Base-by-base conservation (phyloP, 1,284 basidiomycete genomes). In the Apiotrichum sp. region DNA sequence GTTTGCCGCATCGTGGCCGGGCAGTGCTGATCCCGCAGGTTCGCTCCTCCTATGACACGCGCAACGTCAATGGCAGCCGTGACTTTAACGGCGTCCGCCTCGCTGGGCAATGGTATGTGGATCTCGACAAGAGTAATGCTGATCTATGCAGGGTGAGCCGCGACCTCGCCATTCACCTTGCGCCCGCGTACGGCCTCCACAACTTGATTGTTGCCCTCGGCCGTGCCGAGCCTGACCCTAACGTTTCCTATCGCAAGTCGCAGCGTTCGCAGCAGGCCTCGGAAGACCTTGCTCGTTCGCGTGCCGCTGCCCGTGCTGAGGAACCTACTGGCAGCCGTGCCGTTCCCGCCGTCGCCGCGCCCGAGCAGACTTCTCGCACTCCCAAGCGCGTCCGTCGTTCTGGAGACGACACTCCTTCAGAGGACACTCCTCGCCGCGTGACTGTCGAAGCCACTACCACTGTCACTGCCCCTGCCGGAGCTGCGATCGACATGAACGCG, bases 21-120 rank as follows among this genome's bases (percentile, higher is more conserved):
- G 7, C 36, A 38, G 16, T 29, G n/a, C 33, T 47, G 31, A 47
- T 45, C 33, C 32, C 33, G 14, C 56, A 61, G 58, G 59, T 60
- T 4, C 56, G 59, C 69, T 82, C 85, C 32, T 83, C 80, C 64
- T 89, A 84, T 76, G 89, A 96, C 72, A 83, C 86, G 52, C 70
- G 82, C 6, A 85, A 86, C 34, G 89, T 89, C 66, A 96, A 96
- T 73, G 91, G 90, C 16, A 84, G 83, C 29, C 62, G 84, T 10
- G 83, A 77, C 51, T 79, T 82, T 66, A 82, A 70, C 48, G 71
- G 70, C 82, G 66, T 87, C 51, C 63, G 90, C 62, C 85, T 97
- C 50, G 92, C 93, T 14, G 93, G 93, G 29, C 88, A 86, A 52
- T 97, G 76, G 76, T 73, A 53, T 43, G 71, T 65, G 13, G 8